These are phyloP conservation scores for Hypoxylon sp. DNA, from an alignment of 2,329 filamentous ascomycete species.

Conservation along the genomic window DNA sequence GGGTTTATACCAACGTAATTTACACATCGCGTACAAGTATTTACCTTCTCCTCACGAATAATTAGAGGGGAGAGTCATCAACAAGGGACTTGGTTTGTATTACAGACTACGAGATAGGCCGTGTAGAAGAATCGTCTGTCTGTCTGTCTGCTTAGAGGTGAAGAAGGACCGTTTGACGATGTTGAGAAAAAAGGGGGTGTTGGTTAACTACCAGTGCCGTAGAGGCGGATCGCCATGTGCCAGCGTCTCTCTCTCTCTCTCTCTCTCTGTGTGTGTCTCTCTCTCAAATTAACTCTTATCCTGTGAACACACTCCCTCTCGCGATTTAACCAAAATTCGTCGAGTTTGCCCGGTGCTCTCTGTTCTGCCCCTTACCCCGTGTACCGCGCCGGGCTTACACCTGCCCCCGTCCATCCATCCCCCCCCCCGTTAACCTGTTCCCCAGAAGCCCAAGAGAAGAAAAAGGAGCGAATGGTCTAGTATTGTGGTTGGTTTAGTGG, in stretches of 20 bases:
- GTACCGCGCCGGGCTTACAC: background rate
- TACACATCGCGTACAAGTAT: background rate
- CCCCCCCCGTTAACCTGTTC: background rate
- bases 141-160: background rate
- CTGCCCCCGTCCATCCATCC: background rate
- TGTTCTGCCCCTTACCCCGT: background rate
- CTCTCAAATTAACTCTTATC: background rate
- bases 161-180: slow-evolving; percentile 1
- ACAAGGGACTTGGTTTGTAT: background rate
- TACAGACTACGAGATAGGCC: background rate
- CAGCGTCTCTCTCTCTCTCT: slow-evolving; percentile 3
- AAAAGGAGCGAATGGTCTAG: slow-evolving; percentile 30
- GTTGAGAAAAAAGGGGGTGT: background rate
- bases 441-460: background rate
- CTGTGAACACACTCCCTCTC: slow-evolving; percentile 25
- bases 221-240: slow-evolving; percentile 20
- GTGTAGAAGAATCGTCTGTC: background rate
- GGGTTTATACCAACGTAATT: background rate
- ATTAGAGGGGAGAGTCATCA: background rate
- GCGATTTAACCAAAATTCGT: background rate
- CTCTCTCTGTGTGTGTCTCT: background rate
- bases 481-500: background rate
- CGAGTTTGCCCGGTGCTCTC: background rate
- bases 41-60: background rate
- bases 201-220: slow-evolving; percentile 25